These are phyloP conservation scores for Neopestalotiopsis sp. DNA, from an alignment of 2,329 filamentous ascomycete species.

Conservation along the genomic window DNA sequence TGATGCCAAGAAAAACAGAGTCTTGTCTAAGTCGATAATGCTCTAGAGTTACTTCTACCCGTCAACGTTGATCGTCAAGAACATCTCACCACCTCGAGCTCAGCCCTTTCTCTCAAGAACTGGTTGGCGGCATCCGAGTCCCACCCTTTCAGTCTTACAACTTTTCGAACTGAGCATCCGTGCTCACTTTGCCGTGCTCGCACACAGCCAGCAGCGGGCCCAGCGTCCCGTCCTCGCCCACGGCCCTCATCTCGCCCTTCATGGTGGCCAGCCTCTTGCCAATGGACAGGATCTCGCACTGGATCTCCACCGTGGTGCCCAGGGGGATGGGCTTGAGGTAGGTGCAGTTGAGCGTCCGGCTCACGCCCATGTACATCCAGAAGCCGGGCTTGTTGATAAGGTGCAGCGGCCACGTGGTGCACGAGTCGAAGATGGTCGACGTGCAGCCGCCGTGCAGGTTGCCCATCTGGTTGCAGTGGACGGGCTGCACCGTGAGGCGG, in stretches of 20 bases:
- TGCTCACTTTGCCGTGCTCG: conserved; percentile 61
- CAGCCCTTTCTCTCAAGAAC: not conserved
- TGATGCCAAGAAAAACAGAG: not conserved
- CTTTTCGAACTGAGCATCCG: conserved; percentile 41
- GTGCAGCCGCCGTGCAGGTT: conserved; percentile 69
- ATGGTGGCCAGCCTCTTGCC: conserved; percentile 51
- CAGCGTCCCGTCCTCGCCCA: conserved; percentile 38
- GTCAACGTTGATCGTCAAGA: not conserved
- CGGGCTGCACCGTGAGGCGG: conserved; percentile 52
- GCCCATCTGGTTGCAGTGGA: conserved; percentile 58
- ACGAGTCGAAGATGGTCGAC: conserved; percentile 71
- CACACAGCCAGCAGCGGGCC: conserved; percentile 53
- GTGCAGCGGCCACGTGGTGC: conserved; percentile 64
- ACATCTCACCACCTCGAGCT: not conserved
- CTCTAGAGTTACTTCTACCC: not conserved
- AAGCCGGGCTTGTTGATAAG: conserved; percentile 63
- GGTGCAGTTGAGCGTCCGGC: conserved; percentile 68
- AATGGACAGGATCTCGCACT: conserved; percentile 52
- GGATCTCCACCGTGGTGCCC: conserved; percentile 50
- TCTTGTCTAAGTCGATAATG: not conserved
- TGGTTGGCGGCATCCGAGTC: not conserved
- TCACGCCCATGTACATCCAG: conserved; percentile 69
- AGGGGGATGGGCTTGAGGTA: conserved; percentile 67
- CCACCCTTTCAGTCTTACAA: not conserved
- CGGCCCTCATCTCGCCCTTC: conserved; percentile 51